These are phyloP conservation scores for Flueggea neowawraea DNA, from an alignment of 441 rosid species.

Conservation along the genomic window DNA sequence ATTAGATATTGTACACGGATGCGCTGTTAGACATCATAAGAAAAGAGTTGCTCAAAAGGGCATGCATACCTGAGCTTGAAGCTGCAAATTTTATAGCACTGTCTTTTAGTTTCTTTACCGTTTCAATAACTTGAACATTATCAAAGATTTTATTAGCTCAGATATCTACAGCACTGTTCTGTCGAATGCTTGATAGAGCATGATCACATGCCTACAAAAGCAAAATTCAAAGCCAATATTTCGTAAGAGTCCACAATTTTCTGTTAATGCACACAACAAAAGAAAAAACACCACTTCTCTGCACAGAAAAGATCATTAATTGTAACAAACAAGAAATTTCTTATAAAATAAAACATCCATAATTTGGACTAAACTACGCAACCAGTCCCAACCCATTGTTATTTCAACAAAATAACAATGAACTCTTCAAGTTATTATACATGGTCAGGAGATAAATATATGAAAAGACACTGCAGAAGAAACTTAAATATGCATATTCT, in stretches of 20 bases:
- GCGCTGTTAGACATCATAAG: not conserved
- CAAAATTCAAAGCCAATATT: constrained; percentile 10
- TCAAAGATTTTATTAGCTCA: constrained; percentile 21
- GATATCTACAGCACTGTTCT: constrained; percentile 16
- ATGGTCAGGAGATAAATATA: too few relatives aligned
- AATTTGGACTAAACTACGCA: too few relatives aligned
- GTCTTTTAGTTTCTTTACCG: constrained; percentile 41
- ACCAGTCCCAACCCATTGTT: too few relatives aligned
- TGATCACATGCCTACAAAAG: constrained; percentile 48
- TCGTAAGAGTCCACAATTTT: not conserved
- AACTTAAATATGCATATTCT: too few relatives aligned
- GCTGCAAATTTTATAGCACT: constrained; percentile 34
- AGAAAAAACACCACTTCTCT: too few relatives aligned
- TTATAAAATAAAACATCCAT: too few relatives aligned
- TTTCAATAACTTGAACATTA: constrained; percentile 18
- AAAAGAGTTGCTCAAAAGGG: not conserved
- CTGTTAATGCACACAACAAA: too few relatives aligned
- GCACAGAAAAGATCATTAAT: too few relatives aligned
- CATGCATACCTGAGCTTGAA: constrained; percentile 47
- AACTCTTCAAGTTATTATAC: too few relatives aligned
- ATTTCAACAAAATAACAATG: too few relatives aligned
- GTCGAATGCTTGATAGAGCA: constrained; percentile 37
- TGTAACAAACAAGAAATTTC: too few relatives aligned
- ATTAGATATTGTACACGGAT: not conserved
- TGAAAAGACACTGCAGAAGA: too few relatives aligned